phyloP scores from a whole-genome alignment of 352 stramenopile species.

The Blastocystis sp. region DNA sequence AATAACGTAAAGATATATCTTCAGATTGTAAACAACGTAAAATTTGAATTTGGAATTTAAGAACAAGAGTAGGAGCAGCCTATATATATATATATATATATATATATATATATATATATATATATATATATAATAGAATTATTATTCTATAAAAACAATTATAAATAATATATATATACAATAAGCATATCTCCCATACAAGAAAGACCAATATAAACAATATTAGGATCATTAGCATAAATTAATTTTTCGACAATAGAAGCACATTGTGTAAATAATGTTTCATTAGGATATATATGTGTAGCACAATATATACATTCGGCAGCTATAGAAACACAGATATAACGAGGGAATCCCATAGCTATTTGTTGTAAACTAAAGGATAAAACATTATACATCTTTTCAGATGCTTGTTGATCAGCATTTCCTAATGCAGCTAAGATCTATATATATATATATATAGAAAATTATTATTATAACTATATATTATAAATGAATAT shows the following conservation, averaged over 20 bases:
- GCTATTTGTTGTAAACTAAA: slow-evolving; percentile 93
- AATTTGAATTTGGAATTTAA: slow-evolving; percentile 63
- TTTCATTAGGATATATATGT: slow-evolving; percentile 91
- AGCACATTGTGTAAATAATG: slow-evolving; percentile 46
- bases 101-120: too few species aligned
- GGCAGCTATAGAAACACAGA: slow-evolving; percentile 97
- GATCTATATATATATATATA: slow-evolving; percentile 68
- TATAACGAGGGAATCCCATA: slow-evolving; percentile 77
- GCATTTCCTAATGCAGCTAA: slow-evolving; percentile 76
- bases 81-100: too few species aligned
- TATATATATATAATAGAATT: too few species aligned
- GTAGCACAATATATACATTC: slow-evolving; percentile 93
- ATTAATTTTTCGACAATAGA: slow-evolving; percentile 77
- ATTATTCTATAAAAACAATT: too few species aligned
- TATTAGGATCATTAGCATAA: slow-evolving; percentile 72
- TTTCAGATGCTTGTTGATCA: slow-evolving; percentile 72
- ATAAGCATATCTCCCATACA: slow-evolving; percentile 86
- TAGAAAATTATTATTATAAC: too few species aligned
- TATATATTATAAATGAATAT: too few species aligned
- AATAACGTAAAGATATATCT: slow-evolving; percentile 91
- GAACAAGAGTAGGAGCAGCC: slow-evolving; percentile 8
- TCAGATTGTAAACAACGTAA: slow-evolving; percentile 97
- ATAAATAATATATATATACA: too few species aligned
- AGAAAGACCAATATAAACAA: slow-evolving; percentile 95
- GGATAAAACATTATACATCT: slow-evolving; percentile 96